Conservation (phyloP, 345 rosid genomes). For the Hibiscus tridactylites region DNA sequence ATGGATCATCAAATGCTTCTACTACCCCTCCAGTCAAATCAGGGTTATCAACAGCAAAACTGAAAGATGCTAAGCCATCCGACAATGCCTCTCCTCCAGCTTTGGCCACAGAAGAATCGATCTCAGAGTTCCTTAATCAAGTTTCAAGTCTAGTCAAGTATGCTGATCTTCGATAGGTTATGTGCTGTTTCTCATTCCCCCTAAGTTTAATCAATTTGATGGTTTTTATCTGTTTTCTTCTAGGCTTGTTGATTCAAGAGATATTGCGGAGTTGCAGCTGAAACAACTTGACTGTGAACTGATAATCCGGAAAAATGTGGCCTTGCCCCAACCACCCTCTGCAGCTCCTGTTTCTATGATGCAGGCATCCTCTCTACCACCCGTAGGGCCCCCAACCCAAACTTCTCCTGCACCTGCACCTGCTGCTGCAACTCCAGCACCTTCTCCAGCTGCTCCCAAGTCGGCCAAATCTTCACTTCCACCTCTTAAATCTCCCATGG, state of each 20-base stretch:
- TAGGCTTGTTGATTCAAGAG: constrained; percentile 91
- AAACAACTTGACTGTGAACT: constrained; percentile 83
- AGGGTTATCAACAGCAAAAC: constrained; percentile 32
- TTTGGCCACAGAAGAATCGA: constrained; percentile 52
- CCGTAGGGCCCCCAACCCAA: constrained; percentile 19
- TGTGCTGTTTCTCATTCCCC: neutral
- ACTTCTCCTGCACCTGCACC: constrained; percentile 25
- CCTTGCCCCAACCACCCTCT: constrained; percentile 54
- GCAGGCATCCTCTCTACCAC: constrained; percentile 40
- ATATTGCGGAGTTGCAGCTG: constrained; percentile 76
- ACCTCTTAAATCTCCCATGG: constrained; percentile 80
- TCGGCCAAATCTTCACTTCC: constrained; percentile 55
- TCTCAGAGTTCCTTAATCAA: constrained; percentile 51
- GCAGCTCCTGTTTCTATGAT: constrained; percentile 47
- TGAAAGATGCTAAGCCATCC: constrained; percentile 25
- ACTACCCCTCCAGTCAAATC: constrained; percentile 24
- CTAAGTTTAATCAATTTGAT: neutral
- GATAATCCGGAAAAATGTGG: constrained; percentile 76
- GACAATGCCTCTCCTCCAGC: constrained; percentile 30
- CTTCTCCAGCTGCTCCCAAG: constrained; percentile 39
- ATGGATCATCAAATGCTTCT: constrained; percentile 51
- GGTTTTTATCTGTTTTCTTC: constrained; percentile 6
- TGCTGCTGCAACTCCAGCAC: constrained; percentile 33
- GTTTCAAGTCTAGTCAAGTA: constrained; percentile 46
- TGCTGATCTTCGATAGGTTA: constrained; percentile 13